A percentile compares a stretch with the other conserved stretches of the same genome.
These are phyloP conservation scores for Nakazawaea siamensis DNA, from an alignment of 805 yeast genomes.

Conservation along the genomic window DNA sequence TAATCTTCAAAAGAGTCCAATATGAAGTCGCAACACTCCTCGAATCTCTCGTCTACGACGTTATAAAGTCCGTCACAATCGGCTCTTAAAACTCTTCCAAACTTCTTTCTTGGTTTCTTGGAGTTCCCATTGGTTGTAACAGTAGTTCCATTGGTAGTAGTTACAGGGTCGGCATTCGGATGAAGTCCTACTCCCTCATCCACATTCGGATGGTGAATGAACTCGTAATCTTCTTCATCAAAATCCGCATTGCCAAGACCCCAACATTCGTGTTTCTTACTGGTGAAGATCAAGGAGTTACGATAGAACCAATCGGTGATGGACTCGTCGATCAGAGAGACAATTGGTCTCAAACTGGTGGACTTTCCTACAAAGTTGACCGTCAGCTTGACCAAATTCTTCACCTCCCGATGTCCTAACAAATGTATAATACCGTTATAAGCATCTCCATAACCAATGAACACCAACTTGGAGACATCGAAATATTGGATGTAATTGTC, in stretches of 20 bases:
- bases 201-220: conserved; percentile 8
- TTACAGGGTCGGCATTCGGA: conserved; percentile 8
- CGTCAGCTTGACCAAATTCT: conserved; percentile 57
- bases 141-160: conserved; percentile 13
- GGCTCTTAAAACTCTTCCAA: conserved; percentile 79
- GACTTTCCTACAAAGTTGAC: conserved; percentile 62
- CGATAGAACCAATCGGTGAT: conserved; percentile 88
- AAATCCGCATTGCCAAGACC: conserved; percentile 25
- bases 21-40: conserved; percentile 79
- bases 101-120: conserved; percentile 82
- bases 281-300: conserved; percentile 76
- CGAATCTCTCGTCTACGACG: conserved; percentile 72
- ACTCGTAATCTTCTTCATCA: conserved; percentile 17
- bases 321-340: conserved; percentile 83
- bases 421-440: conserved; percentile 81
- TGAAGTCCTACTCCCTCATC: conserved; percentile 24
- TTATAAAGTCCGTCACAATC: conserved; percentile 68
- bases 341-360: conserved; percentile 64
- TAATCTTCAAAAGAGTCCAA: conserved; percentile 70
- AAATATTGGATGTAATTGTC: conserved; percentile 82
- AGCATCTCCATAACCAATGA: conserved; percentile 87
- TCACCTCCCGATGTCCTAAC: conserved; percentile 72
- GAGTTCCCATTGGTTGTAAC: conserved; percentile 15
- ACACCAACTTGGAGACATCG: conserved; percentile 58
- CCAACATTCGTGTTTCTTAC: conserved; percentile 77